Evolutionary conservation across 805 yeast genomes (phyloP), one percentile per base, ranked within the genome.

Genomic region (Cyberlindnera samutprakarnensis): DNA sequence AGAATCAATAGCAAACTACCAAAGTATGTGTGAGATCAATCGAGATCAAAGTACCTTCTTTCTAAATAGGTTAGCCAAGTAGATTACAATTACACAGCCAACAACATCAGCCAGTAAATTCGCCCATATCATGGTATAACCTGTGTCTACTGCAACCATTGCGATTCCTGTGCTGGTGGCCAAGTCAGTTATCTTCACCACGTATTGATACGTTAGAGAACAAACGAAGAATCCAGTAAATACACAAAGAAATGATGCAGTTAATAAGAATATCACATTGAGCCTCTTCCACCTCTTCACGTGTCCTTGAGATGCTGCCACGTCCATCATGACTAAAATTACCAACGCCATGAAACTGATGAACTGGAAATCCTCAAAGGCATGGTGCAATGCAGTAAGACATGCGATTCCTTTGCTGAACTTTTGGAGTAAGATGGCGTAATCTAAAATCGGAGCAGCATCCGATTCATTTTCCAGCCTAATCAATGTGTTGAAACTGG

Each of bases 381-480:
- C 11, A 19, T n/a, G 14, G 18, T 42, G 46, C 2, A 38, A 8
- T 3, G 29, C 27, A 2, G 41, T 33, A 21, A 49, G 27, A 18
- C 46, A 42, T 4, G 47, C 49, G 25, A 51, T 31, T 1, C 53
- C 48, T 31, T 42, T 50, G 20, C 51, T 44, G 27, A 53, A 42
- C 27, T 46, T 47, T 18, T 43, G 49, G 18, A 53, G 32, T 14
- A 52, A 27, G 12, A 48, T 41, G 1, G 55, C 56, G 36, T 50
- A 45, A 14, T 46, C 34, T 11, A 51, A 31, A 28, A 47, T 47
- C 2, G 43, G 44, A 27, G 29, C 33, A 10, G 30, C 23, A 2
- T 22, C 23, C 1, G 30, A 41, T 14, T 46, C 50, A 23, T 39
- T 39, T 2, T 11, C 14, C 14, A 15, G 19, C 9, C 32, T 18